phyloP scores from a whole-genome alignment of 1,284 basidiomycete genomes.

The Inonotus obliquus region DNA sequence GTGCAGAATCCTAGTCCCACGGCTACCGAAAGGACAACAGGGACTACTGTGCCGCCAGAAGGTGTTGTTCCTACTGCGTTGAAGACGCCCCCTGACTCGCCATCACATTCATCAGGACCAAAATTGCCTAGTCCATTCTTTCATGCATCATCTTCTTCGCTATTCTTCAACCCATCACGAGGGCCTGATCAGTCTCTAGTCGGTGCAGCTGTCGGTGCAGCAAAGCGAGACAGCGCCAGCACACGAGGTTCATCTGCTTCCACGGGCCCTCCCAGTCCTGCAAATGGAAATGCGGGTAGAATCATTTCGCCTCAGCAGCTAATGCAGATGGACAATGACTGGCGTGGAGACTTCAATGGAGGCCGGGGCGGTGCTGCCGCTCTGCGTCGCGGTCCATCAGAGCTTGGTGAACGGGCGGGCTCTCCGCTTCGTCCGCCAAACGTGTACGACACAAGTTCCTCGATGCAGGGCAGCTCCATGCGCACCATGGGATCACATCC shows the following conservation, averaged over 20 bases:
- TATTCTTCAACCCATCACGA: conserved; percentile 19
- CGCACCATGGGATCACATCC: conserved; percentile 11
- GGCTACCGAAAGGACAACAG: conserved; percentile 9
- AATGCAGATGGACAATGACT: conserved; percentile 16
- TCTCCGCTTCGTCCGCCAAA: conserved; percentile 17
- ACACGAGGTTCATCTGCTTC: conserved; percentile 12
- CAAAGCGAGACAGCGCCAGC: conserved; percentile 17
- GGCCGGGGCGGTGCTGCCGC: neutral
- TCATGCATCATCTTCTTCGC: conserved; percentile 17
- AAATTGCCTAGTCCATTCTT: conserved; percentile 16
- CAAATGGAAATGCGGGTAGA: conserved; percentile 4
- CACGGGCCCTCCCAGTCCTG: conserved; percentile 1
- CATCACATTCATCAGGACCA: conserved; percentile 7
- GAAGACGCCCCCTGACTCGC: conserved; percentile 10
- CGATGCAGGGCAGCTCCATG: conserved; percentile 1
- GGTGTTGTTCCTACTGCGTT: conserved; percentile 17
- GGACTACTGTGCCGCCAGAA: conserved; percentile 8
- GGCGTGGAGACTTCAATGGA: conserved; percentile 10
- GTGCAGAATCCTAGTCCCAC: conserved; percentile 6
- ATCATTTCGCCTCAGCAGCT: conserved; percentile 15
- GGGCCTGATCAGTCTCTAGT: conserved; percentile 16
- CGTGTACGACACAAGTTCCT: conserved; percentile 1
- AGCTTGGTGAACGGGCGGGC: conserved; percentile 16
- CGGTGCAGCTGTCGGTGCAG: conserved; percentile 2
- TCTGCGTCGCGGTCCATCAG: conserved; percentile 7